These are phyloP conservation scores for Thelonectria rubi DNA, from an alignment of 2,329 filamentous ascomycete genomes.

Conservation along the genomic window DNA sequence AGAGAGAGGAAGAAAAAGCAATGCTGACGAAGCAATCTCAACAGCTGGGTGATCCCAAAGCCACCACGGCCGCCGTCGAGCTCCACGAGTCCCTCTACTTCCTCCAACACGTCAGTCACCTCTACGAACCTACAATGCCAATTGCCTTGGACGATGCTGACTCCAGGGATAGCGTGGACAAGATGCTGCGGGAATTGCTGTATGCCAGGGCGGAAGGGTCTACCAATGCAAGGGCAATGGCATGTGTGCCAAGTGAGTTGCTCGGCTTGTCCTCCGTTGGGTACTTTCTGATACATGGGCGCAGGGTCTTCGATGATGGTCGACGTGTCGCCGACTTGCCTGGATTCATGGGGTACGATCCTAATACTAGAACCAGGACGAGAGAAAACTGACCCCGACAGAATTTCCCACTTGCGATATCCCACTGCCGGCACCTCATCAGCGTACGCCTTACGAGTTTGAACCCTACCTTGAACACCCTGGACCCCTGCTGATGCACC, in stretches of 20 bases:
- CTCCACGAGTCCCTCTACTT: slow-evolving; percentile 77
- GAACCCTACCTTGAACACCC: too few species aligned
- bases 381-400: slow-evolving; percentile 26
- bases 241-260: slow-evolving; percentile 69
- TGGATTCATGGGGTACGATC: slow-evolving; percentile 75
- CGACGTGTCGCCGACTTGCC: slow-evolving; percentile 67
- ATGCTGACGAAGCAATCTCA: too few species aligned
- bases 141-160: slow-evolving; percentile 21
- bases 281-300: too few species aligned
- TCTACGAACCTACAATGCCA: slow-evolving; percentile 35
- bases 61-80: slow-evolving; percentile 65
- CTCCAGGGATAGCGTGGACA: slow-evolving; percentile 73
- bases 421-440: slow-evolving; percentile 85
- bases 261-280: slow-evolving; percentile 71
- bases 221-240: slow-evolving; percentile 93
- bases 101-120: slow-evolving; percentile 62
- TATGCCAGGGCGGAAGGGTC: slow-evolving; percentile 80
- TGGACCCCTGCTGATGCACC: too few species aligned
- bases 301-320: slow-evolving; percentile 44
- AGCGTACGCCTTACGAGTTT: slow-evolving; percentile 47
- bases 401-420: slow-evolving; percentile 83
- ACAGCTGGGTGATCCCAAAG: slow-evolving; percentile 47
- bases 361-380: slow-evolving; percentile 7
- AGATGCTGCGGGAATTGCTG: slow-evolving; percentile 87
- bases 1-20: too few species aligned